phyloP scores from a whole-genome alignment of 2,329 filamentous ascomycete species.

The Bipolaris gigantea region DNA sequence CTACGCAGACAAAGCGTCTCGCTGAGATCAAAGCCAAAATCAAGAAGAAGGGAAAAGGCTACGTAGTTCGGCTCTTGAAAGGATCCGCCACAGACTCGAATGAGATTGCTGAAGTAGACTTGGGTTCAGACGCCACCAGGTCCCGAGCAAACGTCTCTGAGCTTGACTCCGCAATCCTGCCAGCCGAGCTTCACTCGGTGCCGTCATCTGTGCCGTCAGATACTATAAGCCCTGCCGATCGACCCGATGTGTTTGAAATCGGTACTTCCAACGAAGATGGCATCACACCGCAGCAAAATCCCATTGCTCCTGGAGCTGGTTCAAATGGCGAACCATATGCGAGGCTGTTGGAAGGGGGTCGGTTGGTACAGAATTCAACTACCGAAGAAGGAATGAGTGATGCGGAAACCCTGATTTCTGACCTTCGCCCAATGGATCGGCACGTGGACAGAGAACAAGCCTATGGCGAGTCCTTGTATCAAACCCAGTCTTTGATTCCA shows the following conservation, averaged over 20 bases:
- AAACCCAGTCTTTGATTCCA: conserved; percentile 15
- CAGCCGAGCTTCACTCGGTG: conserved; percentile 24
- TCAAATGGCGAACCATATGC: background rate
- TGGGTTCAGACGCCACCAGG: conserved; percentile 16
- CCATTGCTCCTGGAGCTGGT: background rate
- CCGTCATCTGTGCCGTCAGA: background rate
- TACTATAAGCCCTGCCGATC: background rate
- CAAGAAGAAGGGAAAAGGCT: conserved; percentile 40
- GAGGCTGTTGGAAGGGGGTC: background rate
- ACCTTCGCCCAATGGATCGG: conserved; percentile 20
- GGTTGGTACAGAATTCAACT: conserved; percentile 14
- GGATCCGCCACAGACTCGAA: conserved; percentile 27
- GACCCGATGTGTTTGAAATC: conserved; percentile 24
- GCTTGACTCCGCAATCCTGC: conserved; percentile 21
- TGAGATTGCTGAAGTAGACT: conserved; percentile 34
- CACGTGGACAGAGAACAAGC: conserved; percentile 24
- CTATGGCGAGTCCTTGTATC: conserved; percentile 16
- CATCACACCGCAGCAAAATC: conserved; percentile 1
- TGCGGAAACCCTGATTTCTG: conserved; percentile 33
- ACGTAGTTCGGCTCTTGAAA: conserved; percentile 36
- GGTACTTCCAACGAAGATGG: conserved; percentile 31
- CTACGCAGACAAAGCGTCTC: conserved; percentile 30
- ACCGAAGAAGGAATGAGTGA: conserved; percentile 34
- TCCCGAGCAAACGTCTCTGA: conserved; percentile 12
- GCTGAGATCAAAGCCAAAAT: conserved; percentile 38